A percentile compares a stretch with the other conserved stretches of the same genome.
Evolutionary conservation across 75 land plant species (phyloP).

Genomic region (Pinus albicaulis): DNA sequence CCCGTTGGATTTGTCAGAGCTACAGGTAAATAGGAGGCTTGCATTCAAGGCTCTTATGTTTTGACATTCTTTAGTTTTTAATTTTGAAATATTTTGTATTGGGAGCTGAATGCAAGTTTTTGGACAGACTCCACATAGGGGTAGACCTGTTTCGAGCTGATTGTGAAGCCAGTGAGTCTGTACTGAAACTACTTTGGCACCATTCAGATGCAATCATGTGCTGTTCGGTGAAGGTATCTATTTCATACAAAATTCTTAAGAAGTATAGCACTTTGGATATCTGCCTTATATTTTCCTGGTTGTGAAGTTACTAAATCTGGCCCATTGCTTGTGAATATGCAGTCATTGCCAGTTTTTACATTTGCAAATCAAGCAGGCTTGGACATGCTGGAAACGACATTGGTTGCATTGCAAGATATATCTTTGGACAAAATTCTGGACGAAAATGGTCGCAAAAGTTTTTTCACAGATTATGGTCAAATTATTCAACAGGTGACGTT

Average conservation of each 20-base stretch:
- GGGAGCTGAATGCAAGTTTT: neutral
- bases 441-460: slow-evolving; percentile 45
- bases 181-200: slow-evolving; percentile 75
- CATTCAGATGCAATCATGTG: slow-evolving; percentile 78
- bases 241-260: neutral
- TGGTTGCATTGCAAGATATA: slow-evolving; percentile 58
- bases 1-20: slow-evolving; percentile 83
- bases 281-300: neutral
- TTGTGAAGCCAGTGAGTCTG: slow-evolving; percentile 42
- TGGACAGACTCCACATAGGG: slow-evolving; percentile 45
- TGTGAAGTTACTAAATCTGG: neutral
- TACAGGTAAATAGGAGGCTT: slow-evolving; percentile 48
- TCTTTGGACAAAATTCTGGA: slow-evolving; percentile 66
- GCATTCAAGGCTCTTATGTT: neutral
- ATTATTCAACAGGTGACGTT: slow-evolving; percentile 61
- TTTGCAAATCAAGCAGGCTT: slow-evolving; percentile 82
- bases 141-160: slow-evolving; percentile 50
- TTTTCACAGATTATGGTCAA: slow-evolving; percentile 51
- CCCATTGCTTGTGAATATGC: slow-evolving; percentile 8
- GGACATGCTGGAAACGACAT: slow-evolving; percentile 63
- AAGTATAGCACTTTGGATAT: neutral
- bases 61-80: slow-evolving; percentile 1
- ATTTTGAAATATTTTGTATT: neutral
- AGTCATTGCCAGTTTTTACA: slow-evolving; percentile 68
- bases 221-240: slow-evolving; percentile 67